Evolutionary conservation across 805 yeast species (phyloP).

Genomic region (Middelhovenomyces tepae): DNA sequence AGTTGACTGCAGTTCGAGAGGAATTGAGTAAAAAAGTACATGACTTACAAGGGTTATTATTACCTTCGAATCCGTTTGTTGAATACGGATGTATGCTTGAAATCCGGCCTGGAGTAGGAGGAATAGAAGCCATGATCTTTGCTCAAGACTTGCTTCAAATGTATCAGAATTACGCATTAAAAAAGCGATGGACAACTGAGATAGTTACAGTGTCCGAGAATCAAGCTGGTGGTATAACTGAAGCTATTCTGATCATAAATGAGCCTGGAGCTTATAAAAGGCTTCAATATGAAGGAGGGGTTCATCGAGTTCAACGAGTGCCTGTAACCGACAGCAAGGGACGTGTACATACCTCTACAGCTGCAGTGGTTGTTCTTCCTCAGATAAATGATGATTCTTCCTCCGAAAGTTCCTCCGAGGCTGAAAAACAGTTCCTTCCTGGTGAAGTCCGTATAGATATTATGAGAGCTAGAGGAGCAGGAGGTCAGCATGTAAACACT

Average conservation of each 20-base stretch:
- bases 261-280: conserved; percentile 68
- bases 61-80: conserved; percentile 71
- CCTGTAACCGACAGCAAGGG: conserved; percentile 94
- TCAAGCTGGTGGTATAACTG: conserved; percentile 54
- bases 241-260: conserved; percentile 67
- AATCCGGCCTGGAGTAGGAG: conserved; percentile 93
- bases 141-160: conserved; percentile 70
- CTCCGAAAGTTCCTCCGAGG: conserved; percentile 39
- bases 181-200: conserved; percentile 57
- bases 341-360: conserved; percentile 89
- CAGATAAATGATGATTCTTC: conserved; percentile 45
- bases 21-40: conserved; percentile 29
- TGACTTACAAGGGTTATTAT: conserved; percentile 43
- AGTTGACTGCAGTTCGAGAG: conserved; percentile 36
- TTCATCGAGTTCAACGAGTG: conserved; percentile 89
- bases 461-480: conserved; percentile 96
- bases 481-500: conserved; percentile 97
- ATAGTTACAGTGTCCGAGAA: conserved; percentile 49
- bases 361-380: conserved; percentile 91
- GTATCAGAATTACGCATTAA: conserved; percentile 67
- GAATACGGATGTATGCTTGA: conserved; percentile 76
- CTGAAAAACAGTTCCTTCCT: conserved; percentile 66
- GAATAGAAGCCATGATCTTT: conserved; percentile 85
- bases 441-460: conserved; percentile 90
- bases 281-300: conserved; percentile 83